A percentile compares a stretch with the other conserved stretches of the same genome.
Evolutionary conservation across 306 rosid genomes (phyloP).

Genomic region (Rubus parviflorus): DNA sequence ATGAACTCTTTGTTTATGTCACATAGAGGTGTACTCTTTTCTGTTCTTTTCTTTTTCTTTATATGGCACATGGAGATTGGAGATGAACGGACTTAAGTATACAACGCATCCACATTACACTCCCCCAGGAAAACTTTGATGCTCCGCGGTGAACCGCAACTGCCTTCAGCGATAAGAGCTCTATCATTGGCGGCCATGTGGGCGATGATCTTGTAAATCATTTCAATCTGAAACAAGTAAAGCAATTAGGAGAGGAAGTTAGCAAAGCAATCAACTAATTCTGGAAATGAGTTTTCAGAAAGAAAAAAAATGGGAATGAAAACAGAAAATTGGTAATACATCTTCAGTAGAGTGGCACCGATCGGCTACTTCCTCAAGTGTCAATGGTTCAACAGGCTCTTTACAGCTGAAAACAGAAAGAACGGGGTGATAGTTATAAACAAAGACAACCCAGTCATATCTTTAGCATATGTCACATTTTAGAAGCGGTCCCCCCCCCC

Average conservation of each 20-base stretch:
- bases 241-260: background rate
- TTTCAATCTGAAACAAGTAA: conserved; percentile 61
- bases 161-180: conserved; percentile 89
- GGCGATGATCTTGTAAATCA: conserved; percentile 81
- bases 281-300: conserved; percentile 6
- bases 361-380: conserved; percentile 55
- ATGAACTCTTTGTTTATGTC: background rate
- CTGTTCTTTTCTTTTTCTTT: background rate
- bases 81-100: conserved; percentile 33
- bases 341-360: conserved; percentile 76
- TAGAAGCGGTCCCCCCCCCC: conserved; percentile 12
- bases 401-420: conserved; percentile 54
- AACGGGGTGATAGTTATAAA: background rate
- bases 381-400: conserved; percentile 61
- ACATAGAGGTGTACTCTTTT: background rate
- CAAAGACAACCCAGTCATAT: background rate
- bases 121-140: conserved; percentile 76
- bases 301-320: background rate
- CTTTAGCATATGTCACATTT: background rate
- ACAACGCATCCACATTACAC: conserved; percentile 66
- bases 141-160: conserved; percentile 89
- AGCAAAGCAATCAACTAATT: conserved; percentile 7
- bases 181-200: conserved; percentile 94
- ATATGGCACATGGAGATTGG: background rate
- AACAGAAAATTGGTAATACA: conserved; percentile 32